Base-by-base conservation (phyloP, 1,139 yeast genomes). In the Yamadazyma trypodendri region DNA sequence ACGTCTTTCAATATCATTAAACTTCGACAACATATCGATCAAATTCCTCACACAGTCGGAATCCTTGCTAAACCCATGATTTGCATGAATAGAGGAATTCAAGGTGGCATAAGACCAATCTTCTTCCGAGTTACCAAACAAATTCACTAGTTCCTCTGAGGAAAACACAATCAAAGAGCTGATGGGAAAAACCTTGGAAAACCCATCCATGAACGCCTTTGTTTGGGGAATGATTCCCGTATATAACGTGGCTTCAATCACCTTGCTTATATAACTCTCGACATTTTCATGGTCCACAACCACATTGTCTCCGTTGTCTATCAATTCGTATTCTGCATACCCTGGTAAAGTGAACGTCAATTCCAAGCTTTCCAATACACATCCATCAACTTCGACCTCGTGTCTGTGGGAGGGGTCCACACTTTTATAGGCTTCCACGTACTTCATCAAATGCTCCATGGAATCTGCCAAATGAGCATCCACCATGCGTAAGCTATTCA, bases 11-110 rank as follows among this genome's bases (percentile, higher is more conserved):
- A 53, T 52, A 9, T 60, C 41, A 20, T 56, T 43, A 45, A 89
- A 84, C 6, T 65, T 64, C 3, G 77, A 57, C 74, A 92, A 68
- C 1, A 87, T 72, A 24, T 69, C 67, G 22, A 89, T 61, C 40
- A 92, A 63, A 42, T 76, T 70, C 43, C 70, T 72, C 9, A 92
- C 77, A 0, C 84, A 72, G 13, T 63, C 63, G 2, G 95, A 85
- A 24, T 84, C 94, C 54, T 77, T 75, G 6, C 77, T 76, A 52
- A 84, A 92, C 2, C 98, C 98, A 59, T 92, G 98, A 52, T 90
- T 95, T 0, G 97, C 96, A 49, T 78, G 79, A 17, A 92, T 67
- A 0, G 82, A 71, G 2, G 77, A 68, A 8, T 67, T 53, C 32
- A 92, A 63, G 0, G 94, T 77, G 33, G 72, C 77, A 34, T 55